Conservation (phyloP, 2,329 filamentous ascomycete species). For the Macrophomina pseudophaseolina region DNA sequence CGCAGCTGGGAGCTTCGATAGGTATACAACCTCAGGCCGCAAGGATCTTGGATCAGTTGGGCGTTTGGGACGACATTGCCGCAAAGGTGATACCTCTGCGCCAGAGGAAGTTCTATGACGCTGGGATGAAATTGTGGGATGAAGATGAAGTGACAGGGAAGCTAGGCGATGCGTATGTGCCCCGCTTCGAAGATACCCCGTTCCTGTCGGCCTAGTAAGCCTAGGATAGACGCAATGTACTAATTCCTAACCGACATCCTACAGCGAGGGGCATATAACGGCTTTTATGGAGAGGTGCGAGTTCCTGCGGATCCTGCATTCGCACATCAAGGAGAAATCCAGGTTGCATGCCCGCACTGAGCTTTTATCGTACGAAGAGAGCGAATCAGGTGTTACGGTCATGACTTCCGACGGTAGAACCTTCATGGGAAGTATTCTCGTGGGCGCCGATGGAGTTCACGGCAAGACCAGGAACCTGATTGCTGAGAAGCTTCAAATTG, state of each 20-base stretch:
- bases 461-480: not conserved
- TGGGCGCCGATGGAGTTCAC: slow-evolving; percentile 26
- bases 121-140: not conserved
- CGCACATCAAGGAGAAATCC: not conserved
- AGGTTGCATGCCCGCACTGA: not conserved
- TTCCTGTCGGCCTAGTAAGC: not conserved
- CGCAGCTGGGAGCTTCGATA: slow-evolving; percentile 25
- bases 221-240: not conserved
- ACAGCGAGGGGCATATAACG: not conserved
- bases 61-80: slow-evolving; percentile 2
- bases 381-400: not conserved
- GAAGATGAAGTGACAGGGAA: not conserved
- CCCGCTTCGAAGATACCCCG: not conserved
- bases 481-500: not conserved
- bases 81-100: slow-evolving; percentile 4
- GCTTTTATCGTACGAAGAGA: not conserved
- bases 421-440: slow-evolving; percentile 20
- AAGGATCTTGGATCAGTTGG: slow-evolving; percentile 36
- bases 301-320: not conserved
- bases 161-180: not conserved
- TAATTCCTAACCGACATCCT: not conserved
- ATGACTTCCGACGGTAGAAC: slow-evolving; percentile 11
- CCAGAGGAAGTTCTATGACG: not conserved
- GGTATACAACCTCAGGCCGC: slow-evolving; percentile 28
- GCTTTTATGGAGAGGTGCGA: not conserved